phyloP scores from a whole-genome alignment of 306 rosid species.

The Adenanthera pavonina region DNA sequence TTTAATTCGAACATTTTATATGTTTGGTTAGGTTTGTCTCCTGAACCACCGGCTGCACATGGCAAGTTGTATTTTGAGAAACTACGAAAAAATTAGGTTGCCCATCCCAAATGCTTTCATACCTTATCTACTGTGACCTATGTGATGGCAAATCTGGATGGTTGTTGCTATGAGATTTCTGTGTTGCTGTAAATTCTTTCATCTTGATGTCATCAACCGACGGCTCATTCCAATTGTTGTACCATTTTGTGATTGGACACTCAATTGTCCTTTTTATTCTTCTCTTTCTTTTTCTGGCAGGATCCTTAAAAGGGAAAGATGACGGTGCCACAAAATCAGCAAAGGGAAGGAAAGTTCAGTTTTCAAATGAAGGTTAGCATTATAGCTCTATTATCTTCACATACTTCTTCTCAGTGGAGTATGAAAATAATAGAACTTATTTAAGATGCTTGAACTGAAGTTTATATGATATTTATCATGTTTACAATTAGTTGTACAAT shows the following conservation, averaged over 20 bases:
- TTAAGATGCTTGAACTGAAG: slow-evolving; percentile 26
- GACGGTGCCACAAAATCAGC: slow-evolving; percentile 69
- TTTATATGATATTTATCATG: slow-evolving; percentile 16
- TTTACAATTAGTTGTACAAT: slow-evolving; percentile 17
- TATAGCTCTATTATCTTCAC: slow-evolving; percentile 7
- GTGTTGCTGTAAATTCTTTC: slow-evolving; percentile 8
- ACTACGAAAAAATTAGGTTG: neutral
- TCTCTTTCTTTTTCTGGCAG: slow-evolving; percentile 39
- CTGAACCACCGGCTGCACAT: slow-evolving; percentile 25
- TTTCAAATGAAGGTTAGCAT: slow-evolving; percentile 64
- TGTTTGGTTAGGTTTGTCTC: neutral
- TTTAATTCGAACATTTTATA: neutral
- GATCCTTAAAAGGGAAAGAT: slow-evolving; percentile 72
- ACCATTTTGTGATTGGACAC: slow-evolving; percentile 23
- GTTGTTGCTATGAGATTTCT: slow-evolving; percentile 30
- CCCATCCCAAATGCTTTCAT: neutral
- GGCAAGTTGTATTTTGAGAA: slow-evolving; percentile 28
- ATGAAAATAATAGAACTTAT: slow-evolving; percentile 25
- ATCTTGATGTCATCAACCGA: slow-evolving; percentile 13
- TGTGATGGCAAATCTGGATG: neutral
- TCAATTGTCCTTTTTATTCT: slow-evolving; percentile 7
- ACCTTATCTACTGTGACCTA: neutral
- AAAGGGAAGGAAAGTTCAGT: slow-evolving; percentile 80
- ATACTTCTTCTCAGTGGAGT: slow-evolving; percentile 29
- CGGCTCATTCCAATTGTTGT: slow-evolving; percentile 29